phyloP scores from a whole-genome alignment of 176 grass and related monocot species.

The Raddia guianensis region DNA sequence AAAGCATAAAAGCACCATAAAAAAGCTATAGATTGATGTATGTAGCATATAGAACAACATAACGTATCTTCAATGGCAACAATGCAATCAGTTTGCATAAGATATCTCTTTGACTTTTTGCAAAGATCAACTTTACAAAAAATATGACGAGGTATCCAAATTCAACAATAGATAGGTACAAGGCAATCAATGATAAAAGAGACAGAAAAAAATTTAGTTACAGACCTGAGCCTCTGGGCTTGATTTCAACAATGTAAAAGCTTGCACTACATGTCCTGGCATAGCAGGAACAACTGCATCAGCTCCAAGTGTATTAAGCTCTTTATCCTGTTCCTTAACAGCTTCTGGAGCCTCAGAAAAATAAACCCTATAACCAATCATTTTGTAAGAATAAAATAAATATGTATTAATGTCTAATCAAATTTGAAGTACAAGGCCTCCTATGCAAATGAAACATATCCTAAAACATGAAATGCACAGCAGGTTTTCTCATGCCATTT shows the following conservation, averaged over 20 bases:
- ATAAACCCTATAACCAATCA: slow-evolving; percentile 51
- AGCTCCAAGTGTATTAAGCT: slow-evolving; percentile 29
- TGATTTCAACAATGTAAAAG: slow-evolving; percentile 79
- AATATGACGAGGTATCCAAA: not conserved
- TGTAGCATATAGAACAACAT: not conserved
- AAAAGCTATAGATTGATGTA: slow-evolving; percentile 16
- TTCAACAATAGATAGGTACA: not conserved
- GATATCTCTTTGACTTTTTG: not conserved
- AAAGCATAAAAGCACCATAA: not conserved
- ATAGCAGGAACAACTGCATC: slow-evolving; percentile 62
- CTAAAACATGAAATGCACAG: not conserved
- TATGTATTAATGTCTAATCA: not conserved
- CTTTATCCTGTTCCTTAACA: slow-evolving; percentile 43
- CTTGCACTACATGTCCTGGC: slow-evolving; percentile 64
- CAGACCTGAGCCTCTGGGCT: slow-evolving; percentile 73
- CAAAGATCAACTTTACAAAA: not conserved
- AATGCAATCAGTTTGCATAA: not conserved
- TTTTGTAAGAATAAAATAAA: not conserved
- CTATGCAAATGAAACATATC: not conserved
- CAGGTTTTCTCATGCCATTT: not conserved
- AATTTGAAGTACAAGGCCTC: not conserved
- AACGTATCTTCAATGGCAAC: slow-evolving; percentile 14
- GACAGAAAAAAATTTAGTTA: slow-evolving; percentile 13
- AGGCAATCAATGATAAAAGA: not conserved
- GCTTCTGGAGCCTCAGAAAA: slow-evolving; percentile 44